A percentile compares a stretch with the other conserved stretches of the same genome.
These are phyloP conservation scores for Pleurozium schreberi DNA, from an alignment of 225 moss, liverwort and hornwort genomes.

Conservation along the genomic window DNA sequence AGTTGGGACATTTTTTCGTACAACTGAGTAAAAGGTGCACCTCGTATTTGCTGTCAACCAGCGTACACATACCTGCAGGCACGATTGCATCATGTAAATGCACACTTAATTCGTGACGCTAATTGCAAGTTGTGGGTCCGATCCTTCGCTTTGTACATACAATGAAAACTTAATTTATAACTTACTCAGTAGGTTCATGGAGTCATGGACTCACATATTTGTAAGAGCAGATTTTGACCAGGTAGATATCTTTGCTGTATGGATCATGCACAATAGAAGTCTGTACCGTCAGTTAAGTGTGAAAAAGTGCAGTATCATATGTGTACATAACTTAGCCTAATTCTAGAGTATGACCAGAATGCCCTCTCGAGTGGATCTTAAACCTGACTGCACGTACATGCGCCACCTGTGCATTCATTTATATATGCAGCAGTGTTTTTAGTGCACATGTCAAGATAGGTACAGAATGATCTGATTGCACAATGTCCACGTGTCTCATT, in stretches of 20 bases:
- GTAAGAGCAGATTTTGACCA: background rate
- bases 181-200: too few species aligned
- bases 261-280: background rate
- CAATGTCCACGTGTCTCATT: background rate
- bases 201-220: background rate
- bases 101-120: background rate
- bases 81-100: background rate
- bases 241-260: background rate
- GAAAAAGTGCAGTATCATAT: background rate
- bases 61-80: background rate
- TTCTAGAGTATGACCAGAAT: background rate
- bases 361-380: background rate
- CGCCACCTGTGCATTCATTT: too few species aligned
- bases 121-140: background rate
- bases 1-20: background rate
- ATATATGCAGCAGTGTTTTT: background rate
- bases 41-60: background rate
- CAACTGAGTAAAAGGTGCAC: background rate
- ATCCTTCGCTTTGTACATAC: background rate
- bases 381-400: background rate
- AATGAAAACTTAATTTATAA: background rate
- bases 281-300: too few species aligned
- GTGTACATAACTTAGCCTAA: too few species aligned
- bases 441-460: background rate
- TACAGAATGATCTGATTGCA: background rate